phyloP scores from a whole-genome alignment of 768 basidiomycete species.

The Candolleomyces efflorescens region DNA sequence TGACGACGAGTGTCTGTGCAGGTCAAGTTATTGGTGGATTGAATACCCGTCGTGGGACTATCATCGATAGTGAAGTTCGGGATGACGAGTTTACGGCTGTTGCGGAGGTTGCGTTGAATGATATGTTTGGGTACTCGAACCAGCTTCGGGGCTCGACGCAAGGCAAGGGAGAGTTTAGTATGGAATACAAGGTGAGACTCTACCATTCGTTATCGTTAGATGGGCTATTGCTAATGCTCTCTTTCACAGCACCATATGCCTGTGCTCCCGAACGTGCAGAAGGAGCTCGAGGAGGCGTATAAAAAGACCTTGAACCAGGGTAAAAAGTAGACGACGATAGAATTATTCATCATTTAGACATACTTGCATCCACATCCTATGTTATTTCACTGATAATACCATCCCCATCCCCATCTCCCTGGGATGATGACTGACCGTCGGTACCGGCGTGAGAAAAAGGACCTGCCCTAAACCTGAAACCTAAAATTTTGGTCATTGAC shows the following conservation, averaged over 20 bases:
- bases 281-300: conserved; percentile 84
- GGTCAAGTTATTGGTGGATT: conserved; percentile 90
- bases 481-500: background rate
- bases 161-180: conserved; percentile 89
- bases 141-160: conserved; percentile 92
- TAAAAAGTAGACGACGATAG: conserved; percentile 53
- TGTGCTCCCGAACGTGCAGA: conserved; percentile 82
- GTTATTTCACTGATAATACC: too few species aligned
- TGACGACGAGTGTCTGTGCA: too few species aligned
- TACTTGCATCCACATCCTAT: background rate
- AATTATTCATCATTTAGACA: too few species aligned
- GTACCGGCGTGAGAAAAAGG: background rate
- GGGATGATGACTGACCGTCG: background rate
- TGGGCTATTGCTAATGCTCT: conserved; percentile 7
- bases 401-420: background rate
- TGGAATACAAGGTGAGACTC: conserved; percentile 65
- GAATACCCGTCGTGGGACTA: conserved; percentile 89
- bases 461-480: background rate
- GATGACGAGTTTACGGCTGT: conserved; percentile 94
- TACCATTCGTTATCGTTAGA: conserved; percentile 7
- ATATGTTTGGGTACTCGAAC: conserved; percentile 98
- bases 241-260: conserved; percentile 63
- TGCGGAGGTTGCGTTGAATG: conserved; percentile 92
- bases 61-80: conserved; percentile 92
- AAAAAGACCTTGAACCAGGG: conserved; percentile 67